Evolutionary conservation across 192 early-diverging fungal genomes (phyloP), one percentile per base, ranked within the genome.

Genomic region (Mycoemilia scoparia): DNA sequence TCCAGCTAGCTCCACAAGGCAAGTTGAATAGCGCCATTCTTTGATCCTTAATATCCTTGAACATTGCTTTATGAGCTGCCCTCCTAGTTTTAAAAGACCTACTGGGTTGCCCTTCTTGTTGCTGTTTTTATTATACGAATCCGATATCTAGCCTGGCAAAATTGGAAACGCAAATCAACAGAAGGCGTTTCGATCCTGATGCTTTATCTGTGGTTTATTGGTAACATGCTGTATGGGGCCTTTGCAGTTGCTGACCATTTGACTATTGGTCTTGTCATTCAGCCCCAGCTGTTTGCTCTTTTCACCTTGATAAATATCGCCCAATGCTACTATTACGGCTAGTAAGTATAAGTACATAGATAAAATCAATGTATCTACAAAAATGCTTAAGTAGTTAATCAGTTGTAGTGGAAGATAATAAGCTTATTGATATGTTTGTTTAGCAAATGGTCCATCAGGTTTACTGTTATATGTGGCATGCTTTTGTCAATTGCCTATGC

Each of bases 1-100:
- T 61, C 29, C 58, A 61, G 26, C 58, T 61, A 3, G 58, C 58
- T 37, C 58, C 58, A 22, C 58, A 61, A 56, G 58, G 58, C 53
- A 56, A 24, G 34, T n/a, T n/a, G n/a, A n/a, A n/a, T n/a, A n/a
- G n/a, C n/a, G n/a, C n/a, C n/a, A n/a, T n/a, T n/a, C n/a, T n/a
- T n/a, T n/a, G n/a, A n/a, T n/a, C n/a, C n/a, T n/a, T n/a, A n/a
- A n/a, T n/a, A n/a, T n/a, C n/a, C n/a, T n/a, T n/a, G n/a, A n/a
- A n/a, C n/a, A n/a, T n/a, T n/a, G n/a, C n/a, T n/a, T n/a, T n/a
- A n/a, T n/a, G n/a, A n/a, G n/a, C n/a, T n/a, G n/a, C n/a, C n/a
- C n/a, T n/a, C n/a, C n/a, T n/a, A n/a, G n/a, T n/a, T n/a, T n/a
- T n/a, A n/a, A n/a, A n/a, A n/a, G n/a, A n/a, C n/a, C n/a, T n/a